Percentiles rank a stretch among this genome's conserved stretches.
phyloP scores from a whole-genome alignment of 192 early-diverging fungal genomes.

The Coemansia sp. region DNA sequence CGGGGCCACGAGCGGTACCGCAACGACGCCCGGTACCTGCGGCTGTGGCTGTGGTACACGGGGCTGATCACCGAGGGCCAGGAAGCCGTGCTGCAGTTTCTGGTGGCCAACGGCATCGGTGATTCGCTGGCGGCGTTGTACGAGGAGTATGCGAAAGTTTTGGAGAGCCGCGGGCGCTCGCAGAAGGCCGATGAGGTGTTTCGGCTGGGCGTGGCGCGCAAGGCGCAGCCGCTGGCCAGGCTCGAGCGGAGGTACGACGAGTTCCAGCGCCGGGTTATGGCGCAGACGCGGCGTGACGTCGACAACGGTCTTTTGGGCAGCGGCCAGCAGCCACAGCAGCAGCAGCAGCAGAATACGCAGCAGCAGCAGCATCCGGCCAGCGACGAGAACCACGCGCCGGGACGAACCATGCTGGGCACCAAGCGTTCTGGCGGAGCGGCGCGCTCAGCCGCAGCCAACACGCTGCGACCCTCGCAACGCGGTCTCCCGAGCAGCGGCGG shows the following conservation, averaged over 20 bases:
- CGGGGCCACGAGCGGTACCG: constrained; percentile 56
- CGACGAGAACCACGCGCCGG: constrained; percentile 11
- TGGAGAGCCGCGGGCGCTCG: constrained; percentile 55
- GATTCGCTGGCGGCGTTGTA: constrained; percentile 63
- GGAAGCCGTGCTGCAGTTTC: constrained; percentile 73
- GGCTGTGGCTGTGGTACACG: constrained; percentile 63
- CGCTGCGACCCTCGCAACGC: constrained; percentile 25
- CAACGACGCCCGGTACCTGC: constrained; percentile 59
- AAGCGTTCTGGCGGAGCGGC: constrained; percentile 23
- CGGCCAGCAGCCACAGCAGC: neutral
- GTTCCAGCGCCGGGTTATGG: constrained; percentile 57
- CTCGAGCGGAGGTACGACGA: constrained; percentile 58
- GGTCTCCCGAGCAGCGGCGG: constrained; percentile 4
- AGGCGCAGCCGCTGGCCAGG: constrained; percentile 67
- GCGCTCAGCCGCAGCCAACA: constrained; percentile 30
- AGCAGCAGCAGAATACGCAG: neutral
- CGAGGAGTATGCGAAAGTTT: constrained; percentile 66
- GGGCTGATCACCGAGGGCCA: constrained; percentile 50
- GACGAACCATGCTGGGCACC: constrained; percentile 30
- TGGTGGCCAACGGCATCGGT: constrained; percentile 72
- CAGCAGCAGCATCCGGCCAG: neutral
- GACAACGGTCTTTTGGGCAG: neutral
- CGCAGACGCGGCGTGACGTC: constrained; percentile 14
- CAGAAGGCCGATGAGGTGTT: constrained; percentile 62
- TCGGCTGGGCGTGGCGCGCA: constrained; percentile 62